Percentiles rank a stretch among this genome's conserved stretches.
Evolutionary conservation across 345 rosid genomes (phyloP).

Genomic region (Aurinia saxatilis): DNA sequence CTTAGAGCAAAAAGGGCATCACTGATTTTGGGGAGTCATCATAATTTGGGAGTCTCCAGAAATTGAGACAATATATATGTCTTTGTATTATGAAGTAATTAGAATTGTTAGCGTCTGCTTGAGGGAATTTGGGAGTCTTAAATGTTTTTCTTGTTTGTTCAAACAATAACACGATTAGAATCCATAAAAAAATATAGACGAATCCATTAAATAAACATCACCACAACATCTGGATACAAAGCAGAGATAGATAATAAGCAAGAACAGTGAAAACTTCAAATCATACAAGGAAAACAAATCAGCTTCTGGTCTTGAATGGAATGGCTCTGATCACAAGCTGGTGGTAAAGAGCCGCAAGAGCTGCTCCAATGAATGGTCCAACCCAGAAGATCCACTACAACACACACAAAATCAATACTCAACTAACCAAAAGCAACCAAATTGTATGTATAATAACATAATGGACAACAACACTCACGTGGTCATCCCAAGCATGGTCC

Average conservation of each 20-base stretch:
- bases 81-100: too few relatives aligned
- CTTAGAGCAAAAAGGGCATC: too few relatives aligned
- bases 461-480: conserved; percentile 25
- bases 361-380: conserved; percentile 69
- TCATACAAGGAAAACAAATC: background rate
- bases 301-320: conserved; percentile 44
- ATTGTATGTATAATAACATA: too few relatives aligned
- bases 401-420: background rate
- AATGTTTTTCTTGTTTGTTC: too few relatives aligned
- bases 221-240: background rate
- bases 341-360: conserved; percentile 72
- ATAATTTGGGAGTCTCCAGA: too few relatives aligned
- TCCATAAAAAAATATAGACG: too few relatives aligned
- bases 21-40: too few relatives aligned
- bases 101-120: too few relatives aligned
- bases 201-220: background rate
- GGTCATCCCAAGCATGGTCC: conserved; percentile 52
- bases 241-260: background rate
- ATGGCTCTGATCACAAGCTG: conserved; percentile 69
- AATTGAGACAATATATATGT: too few relatives aligned
- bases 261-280: background rate
- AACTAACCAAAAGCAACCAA: background rate
- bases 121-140: too few relatives aligned
- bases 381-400: conserved; percentile 79
- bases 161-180: too few relatives aligned